A percentile compares a stretch with the other conserved stretches of the same genome.
Conservation (phyloP, 768 basidiomycete genomes). For the Tulasnella sp. region DNA sequence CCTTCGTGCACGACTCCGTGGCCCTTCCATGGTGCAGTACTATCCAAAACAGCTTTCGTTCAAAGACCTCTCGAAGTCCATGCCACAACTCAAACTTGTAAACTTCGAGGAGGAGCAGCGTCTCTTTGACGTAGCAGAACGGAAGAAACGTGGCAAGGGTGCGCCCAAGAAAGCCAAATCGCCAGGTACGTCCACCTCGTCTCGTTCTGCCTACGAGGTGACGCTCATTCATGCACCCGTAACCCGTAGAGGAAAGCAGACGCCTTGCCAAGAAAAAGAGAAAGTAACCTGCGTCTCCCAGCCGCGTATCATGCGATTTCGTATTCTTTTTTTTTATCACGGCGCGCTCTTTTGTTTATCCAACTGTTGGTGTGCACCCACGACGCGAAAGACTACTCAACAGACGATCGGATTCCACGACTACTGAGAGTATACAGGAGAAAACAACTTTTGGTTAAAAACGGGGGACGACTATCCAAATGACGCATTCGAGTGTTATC, state of each 20-base stretch:
- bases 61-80: conserved; percentile 36
- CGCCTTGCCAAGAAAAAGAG: conserved; percentile 13
- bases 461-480: neutral
- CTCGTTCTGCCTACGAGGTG: neutral
- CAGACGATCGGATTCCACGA: neutral
- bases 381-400: no score
- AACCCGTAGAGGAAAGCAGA: conserved; percentile 4
- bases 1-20: conserved; percentile 66
- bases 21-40: conserved; percentile 77
- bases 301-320: neutral
- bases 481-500: neutral
- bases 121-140: conserved; percentile 52
- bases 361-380: neutral
- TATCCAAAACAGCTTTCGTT: conserved; percentile 54
- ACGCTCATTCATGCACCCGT: neutral
- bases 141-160: conserved; percentile 69
- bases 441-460: neutral
- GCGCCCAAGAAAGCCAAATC: conserved; percentile 69
- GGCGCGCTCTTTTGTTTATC: neutral
- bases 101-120: conserved; percentile 59
- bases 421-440: neutral
- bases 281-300: neutral
- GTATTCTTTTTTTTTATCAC: neutral
- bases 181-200: conserved; percentile 36
- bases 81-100: conserved; percentile 43